Conservation (phyloP, 106 monocot species). For the Triglochin maritima region DNA sequence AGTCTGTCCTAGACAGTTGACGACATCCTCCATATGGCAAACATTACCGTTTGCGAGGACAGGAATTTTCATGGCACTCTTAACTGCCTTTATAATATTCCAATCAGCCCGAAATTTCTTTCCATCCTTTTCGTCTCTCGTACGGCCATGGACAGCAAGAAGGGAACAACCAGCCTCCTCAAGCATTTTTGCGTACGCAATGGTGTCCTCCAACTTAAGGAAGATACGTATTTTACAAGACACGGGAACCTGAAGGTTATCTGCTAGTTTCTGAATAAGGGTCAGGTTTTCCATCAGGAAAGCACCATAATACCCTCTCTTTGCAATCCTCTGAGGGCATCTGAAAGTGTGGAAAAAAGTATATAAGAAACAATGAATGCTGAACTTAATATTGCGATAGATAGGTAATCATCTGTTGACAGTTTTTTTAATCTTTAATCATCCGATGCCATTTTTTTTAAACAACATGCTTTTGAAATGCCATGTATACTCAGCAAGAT, state of each 20-base stretch:
- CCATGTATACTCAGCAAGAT: no score
- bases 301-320: conserved; percentile 88
- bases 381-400: no score
- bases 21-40: conserved; percentile 80
- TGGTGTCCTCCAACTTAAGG: conserved; percentile 60
- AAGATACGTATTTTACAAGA: conserved; percentile 92
- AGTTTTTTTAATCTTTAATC: no score
- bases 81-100: conserved; percentile 64
- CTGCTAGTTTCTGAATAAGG: conserved; percentile 54
- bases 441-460: no score
- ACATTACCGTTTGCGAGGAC: conserved; percentile 98
- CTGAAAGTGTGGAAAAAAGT: conserved; percentile 15
- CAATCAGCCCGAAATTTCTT: conserved; percentile 90
- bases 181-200: conserved; percentile 84
- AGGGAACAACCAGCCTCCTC: conserved; percentile 95
- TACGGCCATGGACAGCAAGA: conserved; percentile 95
- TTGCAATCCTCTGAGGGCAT: conserved; percentile 92
- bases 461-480: no score
- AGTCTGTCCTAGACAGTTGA: conserved; percentile 57
- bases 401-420: no score
- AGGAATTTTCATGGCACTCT: conserved; percentile 58
- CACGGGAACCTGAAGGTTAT: conserved; percentile 76
- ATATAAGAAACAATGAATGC: background rate
- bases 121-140: conserved; percentile 89
- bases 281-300: conserved; percentile 97